Base-by-base conservation (phyloP, 306 rosid genomes). In the Trifolium repens region DNA sequence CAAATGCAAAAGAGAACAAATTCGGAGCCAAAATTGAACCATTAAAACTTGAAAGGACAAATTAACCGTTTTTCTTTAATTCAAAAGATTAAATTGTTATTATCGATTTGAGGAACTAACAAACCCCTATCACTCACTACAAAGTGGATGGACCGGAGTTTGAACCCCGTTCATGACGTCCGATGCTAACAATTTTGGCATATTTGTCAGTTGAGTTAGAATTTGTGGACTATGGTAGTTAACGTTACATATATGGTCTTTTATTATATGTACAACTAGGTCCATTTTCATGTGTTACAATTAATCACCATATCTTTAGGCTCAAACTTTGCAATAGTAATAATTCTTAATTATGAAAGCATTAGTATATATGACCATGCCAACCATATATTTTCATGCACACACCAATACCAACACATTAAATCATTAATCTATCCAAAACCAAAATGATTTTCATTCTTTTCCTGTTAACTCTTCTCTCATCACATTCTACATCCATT, bases 401-500 rank as follows among this genome's bases (percentile, higher is more conserved):
- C 60, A 11, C 13, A 35, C 49, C 30, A 70, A 35, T 17, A 34
- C 8, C 15, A 14, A 26, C 57, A 15, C 3, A 47, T 26, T 26
- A 39, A 39, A 1, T 8, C 8, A 47, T 17, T 17, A 17, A 17
- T 65, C 34, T 5, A 9, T 39, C 42, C 42, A 39, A 39, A 39
- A 39, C n/a, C 52, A 79, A 78, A 67, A 90, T 90, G 92, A 49
- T 78, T 79, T 70, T 2, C 15, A 52, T 84, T 61, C 27, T 83
- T 44, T 74, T 81, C 68, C 78, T 90, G 43, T 14, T 84, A 14
- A 63, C 80, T 22, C 46, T 88, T 67, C 74, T 86, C 78, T 63
- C 77, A 80, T 63, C 77, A 80, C 71, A 85, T 30, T 32, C 74
- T 17, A 67, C 83, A 27, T 61, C 87, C 22, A 17, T 17, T 17